Evolutionary conservation across 1,139 yeast species (phyloP).

Genomic region (Blastobotrys elegans): DNA sequence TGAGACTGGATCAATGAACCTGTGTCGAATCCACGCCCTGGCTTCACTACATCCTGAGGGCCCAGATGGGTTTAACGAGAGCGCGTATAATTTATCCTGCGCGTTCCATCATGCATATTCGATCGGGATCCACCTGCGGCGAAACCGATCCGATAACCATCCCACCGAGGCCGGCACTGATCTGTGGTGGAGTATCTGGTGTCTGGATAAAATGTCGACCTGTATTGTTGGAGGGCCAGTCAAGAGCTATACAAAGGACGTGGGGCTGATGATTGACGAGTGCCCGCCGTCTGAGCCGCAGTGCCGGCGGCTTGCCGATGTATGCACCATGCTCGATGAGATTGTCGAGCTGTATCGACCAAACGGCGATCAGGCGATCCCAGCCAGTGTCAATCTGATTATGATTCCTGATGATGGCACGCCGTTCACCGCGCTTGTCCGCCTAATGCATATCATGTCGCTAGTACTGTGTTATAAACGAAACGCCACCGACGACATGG

Average conservation of each 20-base stretch:
- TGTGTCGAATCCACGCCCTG: constrained; percentile 34
- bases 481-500: constrained; percentile 11
- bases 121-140: constrained; percentile 35
- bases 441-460: constrained; percentile 23
- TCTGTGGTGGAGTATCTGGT: constrained; percentile 38
- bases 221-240: constrained; percentile 33
- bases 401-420: constrained; percentile 16
- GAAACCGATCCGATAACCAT: constrained; percentile 13
- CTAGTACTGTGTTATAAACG: constrained; percentile 27
- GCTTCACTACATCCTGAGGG: constrained; percentile 31
- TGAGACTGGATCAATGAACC: constrained; percentile 38
- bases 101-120: constrained; percentile 35
- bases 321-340: constrained; percentile 22
- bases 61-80: constrained; percentile 34
- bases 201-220: constrained; percentile 35
- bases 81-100: constrained; percentile 32
- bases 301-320: constrained; percentile 1
- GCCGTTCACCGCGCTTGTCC: constrained; percentile 16
- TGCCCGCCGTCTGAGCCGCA: constrained; percentile 11
- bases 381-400: constrained; percentile 10
- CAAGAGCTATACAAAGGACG: constrained; percentile 33
- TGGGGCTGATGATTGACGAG: constrained; percentile 29
- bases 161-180: constrained; percentile 15
- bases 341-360: constrained; percentile 36
- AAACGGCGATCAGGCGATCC: constrained; percentile 15